These are phyloP conservation scores for Fraxinus quadrangulata DNA, from an alignment of 257 asterid genomes.

Conservation along the genomic window DNA sequence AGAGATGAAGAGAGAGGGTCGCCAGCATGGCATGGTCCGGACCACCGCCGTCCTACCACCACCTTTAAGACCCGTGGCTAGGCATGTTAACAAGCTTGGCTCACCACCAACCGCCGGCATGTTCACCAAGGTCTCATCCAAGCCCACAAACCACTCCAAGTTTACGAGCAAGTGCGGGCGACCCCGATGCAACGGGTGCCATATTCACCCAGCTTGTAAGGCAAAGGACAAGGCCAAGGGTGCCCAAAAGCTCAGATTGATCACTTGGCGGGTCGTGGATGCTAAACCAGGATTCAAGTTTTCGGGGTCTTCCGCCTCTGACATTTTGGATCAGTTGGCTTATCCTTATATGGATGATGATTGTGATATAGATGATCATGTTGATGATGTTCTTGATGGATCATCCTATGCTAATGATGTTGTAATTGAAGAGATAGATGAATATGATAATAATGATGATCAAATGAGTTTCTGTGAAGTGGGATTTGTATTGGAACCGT, in stretches of 20 bases:
- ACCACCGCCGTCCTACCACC: slow-evolving; percentile 46
- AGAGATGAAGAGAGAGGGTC: slow-evolving; percentile 76
- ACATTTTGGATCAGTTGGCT: slow-evolving; percentile 59
- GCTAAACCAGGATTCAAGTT: slow-evolving; percentile 41
- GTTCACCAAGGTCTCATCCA: slow-evolving; percentile 56
- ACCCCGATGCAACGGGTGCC: slow-evolving; percentile 56
- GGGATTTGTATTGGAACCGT: slow-evolving; percentile 40
- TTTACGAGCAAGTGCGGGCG: slow-evolving; percentile 78
- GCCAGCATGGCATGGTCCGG: slow-evolving; percentile 76
- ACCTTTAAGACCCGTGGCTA: slow-evolving; percentile 27
- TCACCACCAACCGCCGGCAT: slow-evolving; percentile 69
- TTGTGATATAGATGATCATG: slow-evolving; percentile 14
- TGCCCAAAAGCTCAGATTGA: slow-evolving; percentile 44
- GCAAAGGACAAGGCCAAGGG: slow-evolving; percentile 72
- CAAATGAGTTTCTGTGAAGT: slow-evolving; percentile 43
- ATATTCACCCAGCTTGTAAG: slow-evolving; percentile 51
- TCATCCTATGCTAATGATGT: background rate
- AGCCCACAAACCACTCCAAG: slow-evolving; percentile 90
- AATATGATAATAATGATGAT: slow-evolving; percentile 31
- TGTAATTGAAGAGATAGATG: background rate
- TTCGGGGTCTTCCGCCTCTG: slow-evolving; percentile 61
- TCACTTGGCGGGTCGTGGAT: slow-evolving; percentile 61
- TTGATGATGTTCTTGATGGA: slow-evolving; percentile 19
- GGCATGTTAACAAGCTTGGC: slow-evolving; percentile 31
- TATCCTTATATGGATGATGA: slow-evolving; percentile 7